Percentiles rank a stretch among this genome's conserved stretches.
phyloP scores from a whole-genome alignment of 1,139 yeast species.

The Pichia sp. region DNA sequence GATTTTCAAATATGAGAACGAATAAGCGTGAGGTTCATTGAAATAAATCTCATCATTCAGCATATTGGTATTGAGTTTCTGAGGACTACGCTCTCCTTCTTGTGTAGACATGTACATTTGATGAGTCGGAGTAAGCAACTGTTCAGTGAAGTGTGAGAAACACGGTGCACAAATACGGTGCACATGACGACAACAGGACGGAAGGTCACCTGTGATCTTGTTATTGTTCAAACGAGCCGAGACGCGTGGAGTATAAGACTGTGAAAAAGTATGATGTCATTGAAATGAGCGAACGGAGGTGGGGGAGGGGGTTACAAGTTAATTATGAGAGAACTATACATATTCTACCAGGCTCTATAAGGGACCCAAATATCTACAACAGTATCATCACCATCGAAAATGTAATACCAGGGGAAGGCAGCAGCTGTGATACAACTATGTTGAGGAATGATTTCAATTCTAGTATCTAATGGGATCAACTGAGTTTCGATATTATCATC shows the following conservation, averaged over 20 bases:
- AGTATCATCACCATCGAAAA: constrained; percentile 32
- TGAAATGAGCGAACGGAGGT: no score
- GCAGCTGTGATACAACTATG: constrained; percentile 72
- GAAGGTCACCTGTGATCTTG: no score
- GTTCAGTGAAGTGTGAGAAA: no score
- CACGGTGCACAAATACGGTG: no score
- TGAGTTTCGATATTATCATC: constrained; percentile 23
- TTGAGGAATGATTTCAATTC: constrained; percentile 55
- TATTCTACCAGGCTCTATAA: constrained; percentile 46
- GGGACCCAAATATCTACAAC: constrained; percentile 70
- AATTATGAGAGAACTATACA: no score
- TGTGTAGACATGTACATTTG: constrained; percentile 8
- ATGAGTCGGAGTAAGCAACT: no score
- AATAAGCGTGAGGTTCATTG: constrained; percentile 10
- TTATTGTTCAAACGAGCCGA: no score
- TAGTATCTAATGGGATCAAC: constrained; percentile 48
- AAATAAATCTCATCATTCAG: background rate
- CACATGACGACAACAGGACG: no score
- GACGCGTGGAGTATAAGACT: no score
- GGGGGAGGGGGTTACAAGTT: no score
- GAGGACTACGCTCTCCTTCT: background rate
- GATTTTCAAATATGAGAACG: constrained; percentile 35
- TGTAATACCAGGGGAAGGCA: constrained; percentile 50
- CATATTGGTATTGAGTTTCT: background rate
- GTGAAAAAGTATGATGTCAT: no score